Conservation (phyloP, 78 protist genomes). For the Bodo saltans region DNA sequence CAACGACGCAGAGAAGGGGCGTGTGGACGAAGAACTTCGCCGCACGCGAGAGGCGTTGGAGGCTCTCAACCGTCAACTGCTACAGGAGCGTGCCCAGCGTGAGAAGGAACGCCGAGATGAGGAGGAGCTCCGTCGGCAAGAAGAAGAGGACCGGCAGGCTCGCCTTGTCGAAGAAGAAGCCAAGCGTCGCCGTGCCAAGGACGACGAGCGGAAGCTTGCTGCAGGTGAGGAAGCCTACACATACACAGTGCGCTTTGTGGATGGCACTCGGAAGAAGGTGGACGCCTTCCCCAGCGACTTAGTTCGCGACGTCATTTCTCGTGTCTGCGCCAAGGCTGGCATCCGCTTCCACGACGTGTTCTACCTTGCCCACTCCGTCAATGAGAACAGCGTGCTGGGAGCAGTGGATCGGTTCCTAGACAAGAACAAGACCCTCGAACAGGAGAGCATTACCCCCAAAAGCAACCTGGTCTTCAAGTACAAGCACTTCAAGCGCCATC, state of each 20-base stretch:
- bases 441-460: slow-evolving; percentile 13
- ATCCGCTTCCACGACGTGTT: background rate
- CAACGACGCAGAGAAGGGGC: background rate
- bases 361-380: slow-evolving; percentile 30
- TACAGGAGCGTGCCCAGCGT: slow-evolving; percentile 18
- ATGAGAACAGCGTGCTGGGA: slow-evolving; percentile 30
- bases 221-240: slow-evolving; percentile 24
- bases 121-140: slow-evolving; percentile 12
- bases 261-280: slow-evolving; percentile 32
- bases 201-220: background rate
- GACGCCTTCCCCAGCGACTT: slow-evolving; percentile 23
- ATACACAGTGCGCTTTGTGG: slow-evolving; percentile 22
- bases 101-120: slow-evolving; percentile 9
- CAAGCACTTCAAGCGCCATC: slow-evolving; percentile 15
- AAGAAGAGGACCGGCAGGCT: slow-evolving; percentile 14
- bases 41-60: slow-evolving; percentile 16
- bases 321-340: slow-evolving; percentile 8
- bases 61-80: background rate
- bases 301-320: background rate
- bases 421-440: slow-evolving; percentile 4
- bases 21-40: slow-evolving; percentile 6
- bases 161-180: slow-evolving; percentile 1
- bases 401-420: slow-evolving; percentile 20
- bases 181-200: background rate
- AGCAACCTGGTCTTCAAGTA: slow-evolving; percentile 25